phyloP scores from a whole-genome alignment of 305 asterid species.

The Solanum hybrid region DNA sequence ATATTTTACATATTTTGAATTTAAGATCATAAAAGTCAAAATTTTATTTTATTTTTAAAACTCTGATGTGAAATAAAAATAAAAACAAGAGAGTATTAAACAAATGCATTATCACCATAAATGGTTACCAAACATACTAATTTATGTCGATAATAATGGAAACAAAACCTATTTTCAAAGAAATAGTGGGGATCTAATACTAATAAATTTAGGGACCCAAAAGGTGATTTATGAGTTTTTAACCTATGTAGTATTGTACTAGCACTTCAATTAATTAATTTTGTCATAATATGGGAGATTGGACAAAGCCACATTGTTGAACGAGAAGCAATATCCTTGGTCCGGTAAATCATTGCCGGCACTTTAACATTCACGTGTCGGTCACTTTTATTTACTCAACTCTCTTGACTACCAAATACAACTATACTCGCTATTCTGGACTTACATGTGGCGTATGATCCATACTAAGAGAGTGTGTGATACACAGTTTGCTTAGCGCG shows the following conservation, averaged over 20 bases:
- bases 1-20: too few species aligned
- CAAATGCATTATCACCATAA: not conserved
- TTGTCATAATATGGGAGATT: not conserved
- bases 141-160: not conserved
- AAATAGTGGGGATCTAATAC: not conserved
- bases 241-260: not conserved
- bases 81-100: not conserved
- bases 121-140: not conserved
- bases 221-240: not conserved
- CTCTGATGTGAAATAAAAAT: not conserved
- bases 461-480: not conserved
- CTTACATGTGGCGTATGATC: not conserved
- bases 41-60: too few species aligned
- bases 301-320: not conserved
- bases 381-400: not conserved
- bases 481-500: not conserved
- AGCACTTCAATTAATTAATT: not conserved
- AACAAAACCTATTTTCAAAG: not conserved
- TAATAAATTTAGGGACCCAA: not conserved
- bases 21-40: too few species aligned
- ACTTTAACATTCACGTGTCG: constrained; percentile 5
- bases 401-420: not conserved
- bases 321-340: not conserved
- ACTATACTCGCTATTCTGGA: not conserved
- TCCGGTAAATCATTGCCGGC: constrained; percentile 8